phyloP scores from a whole-genome alignment of 257 asterid genomes.

The Solanum chmielewskii region DNA sequence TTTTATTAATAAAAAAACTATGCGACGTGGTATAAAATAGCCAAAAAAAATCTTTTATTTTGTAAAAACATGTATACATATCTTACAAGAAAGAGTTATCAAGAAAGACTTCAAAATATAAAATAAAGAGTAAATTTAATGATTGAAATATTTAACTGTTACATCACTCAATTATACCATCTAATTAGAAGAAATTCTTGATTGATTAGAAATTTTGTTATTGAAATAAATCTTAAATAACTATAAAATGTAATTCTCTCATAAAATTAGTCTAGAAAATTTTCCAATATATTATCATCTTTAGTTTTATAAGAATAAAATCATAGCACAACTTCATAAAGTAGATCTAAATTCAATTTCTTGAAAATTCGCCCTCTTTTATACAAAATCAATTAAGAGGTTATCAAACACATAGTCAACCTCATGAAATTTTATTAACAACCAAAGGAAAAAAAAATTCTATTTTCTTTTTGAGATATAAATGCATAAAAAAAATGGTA shows the following conservation, averaged over 20 bases:
- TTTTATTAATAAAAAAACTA: neutral
- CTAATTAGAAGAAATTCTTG: neutral
- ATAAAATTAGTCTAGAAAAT: neutral
- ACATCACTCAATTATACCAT: neutral
- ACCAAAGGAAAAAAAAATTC: neutral
- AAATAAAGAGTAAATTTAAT: neutral
- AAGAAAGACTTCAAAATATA: neutral
- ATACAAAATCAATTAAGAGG: neutral
- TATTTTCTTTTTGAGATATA: neutral
- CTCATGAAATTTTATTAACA: neutral
- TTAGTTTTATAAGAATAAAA: neutral
- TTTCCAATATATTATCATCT: neutral
- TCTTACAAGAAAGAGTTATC: neutral
- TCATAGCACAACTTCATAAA: neutral
- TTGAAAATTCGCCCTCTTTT: neutral
- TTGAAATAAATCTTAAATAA: neutral
- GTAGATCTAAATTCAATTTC: neutral
- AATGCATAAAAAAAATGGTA: no score
- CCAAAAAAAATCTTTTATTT: neutral
- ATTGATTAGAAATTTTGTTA: neutral
- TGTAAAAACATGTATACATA: neutral
- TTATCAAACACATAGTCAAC: neutral
- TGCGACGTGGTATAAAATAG: neutral
- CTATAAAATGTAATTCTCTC: neutral
- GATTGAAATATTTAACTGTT: neutral